Base-by-base conservation (phyloP, 352 stramenopile species). In the Plasmopara halstedii region DNA sequence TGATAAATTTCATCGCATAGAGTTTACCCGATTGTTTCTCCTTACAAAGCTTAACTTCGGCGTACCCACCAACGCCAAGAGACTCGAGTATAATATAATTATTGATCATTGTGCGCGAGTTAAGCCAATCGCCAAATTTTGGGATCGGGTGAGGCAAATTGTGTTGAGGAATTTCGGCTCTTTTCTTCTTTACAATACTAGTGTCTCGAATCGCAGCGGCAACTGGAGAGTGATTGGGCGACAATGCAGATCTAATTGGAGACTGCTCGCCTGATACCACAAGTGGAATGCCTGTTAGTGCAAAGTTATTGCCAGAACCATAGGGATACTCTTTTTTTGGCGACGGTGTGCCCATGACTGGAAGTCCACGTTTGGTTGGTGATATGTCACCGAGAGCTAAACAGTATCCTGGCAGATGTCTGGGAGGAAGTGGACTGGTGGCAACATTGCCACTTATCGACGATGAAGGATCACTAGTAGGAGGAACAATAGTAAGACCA, bases 81-180 rank as follows among this genome's bases (percentile, higher is more conserved):
- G 70, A 42, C 39, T 95, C 76, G 18, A 95, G 54, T 22, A 97
- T 83, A 42, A 96, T 96, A 68, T 94, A 97, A 47, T 97, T 95
- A 64, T 97, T 96, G 32, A 96, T 91, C 77, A 88, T 91, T n/a
- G 73, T 88, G 21, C 79, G 66, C 5, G 75, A 88, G 40, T 88
- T 88, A 33, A 90, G 72, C 79, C 79, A 90, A 40, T 90, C 79
- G 11, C 79, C 79, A 38, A 87, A 90, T 26, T 88, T 90, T 0
- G 79, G 79, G 5, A 63, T 61, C n/a, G 79, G 79, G 17, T 90
- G 79, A 6, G 79, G 79, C 35, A 90, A 39, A 38, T 87, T 88
- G 42, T 69, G 61, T 20, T 83, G 73, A n/a, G 79, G 79, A 1
- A 90, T 58, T 45, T 87, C 71, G 0, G 76, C 79, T 46, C 69